Base-by-base conservation (phyloP, 441 rosid genomes). In the Eutrema salsugineum region DNA sequence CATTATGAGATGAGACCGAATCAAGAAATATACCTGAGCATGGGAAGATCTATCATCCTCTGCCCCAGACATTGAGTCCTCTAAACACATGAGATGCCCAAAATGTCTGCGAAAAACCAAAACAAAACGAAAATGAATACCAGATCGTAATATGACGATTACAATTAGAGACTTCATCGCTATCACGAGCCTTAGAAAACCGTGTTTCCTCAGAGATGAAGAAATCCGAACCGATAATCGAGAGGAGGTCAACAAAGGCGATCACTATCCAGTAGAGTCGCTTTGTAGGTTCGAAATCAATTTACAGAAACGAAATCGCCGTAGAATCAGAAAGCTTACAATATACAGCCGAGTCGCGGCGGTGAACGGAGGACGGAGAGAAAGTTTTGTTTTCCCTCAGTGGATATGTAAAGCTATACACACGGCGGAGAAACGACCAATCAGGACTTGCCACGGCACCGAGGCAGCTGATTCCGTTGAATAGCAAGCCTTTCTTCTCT, bases 31-130 rank as follows among this genome's bases (percentile, higher is more conserved):
- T 12, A 76, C 79, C 75, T 70, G 67, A 64, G 51, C 24, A 40
- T 57, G 44, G 12, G 66, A 69, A 47, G 75, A 20, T 57, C 48
- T 27, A 22, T 40, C 17, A 40, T 63, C 75, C 46, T 70, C 79
- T 69, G 19, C 56, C 8, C 61, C 75, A 49, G 79, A 76, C 79
- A 76, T 76, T 36, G 75, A 44, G 68, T 68, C 74, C 39, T 54
- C 51, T 17, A 24, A 32, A 22, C 32, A 22, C 32, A 33, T 54
- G 10, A 57, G 9, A 51, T 22, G 10, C 57, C 46, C 38, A 40
- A 42, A 50, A 42, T 51, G 10, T 10, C 73, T 74, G 30, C 28
- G 19, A 14, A 16, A 27, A 5, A 30, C 2, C 42, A 27, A 20
- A 10, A 6, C 16, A 22, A 17, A 49, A 11, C 17, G 5, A 28